Base-by-base conservation (phyloP, 2,329 filamentous ascomycete species). In the Chaetoscypha palmicola region DNA sequence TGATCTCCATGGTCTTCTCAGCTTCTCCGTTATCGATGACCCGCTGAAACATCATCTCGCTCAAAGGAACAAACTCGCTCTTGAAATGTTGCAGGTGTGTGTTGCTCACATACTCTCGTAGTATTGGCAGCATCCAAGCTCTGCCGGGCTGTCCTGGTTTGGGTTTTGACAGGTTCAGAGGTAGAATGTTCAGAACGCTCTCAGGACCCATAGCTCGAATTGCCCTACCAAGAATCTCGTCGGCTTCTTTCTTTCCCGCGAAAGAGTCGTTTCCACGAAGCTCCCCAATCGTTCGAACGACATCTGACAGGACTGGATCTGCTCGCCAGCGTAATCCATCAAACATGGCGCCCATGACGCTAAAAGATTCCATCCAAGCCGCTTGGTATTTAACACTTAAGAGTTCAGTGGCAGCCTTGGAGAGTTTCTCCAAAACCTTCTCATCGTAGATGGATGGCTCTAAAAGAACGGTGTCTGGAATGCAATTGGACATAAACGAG, bases 291-390 rank as follows among this genome's bases (percentile, higher is more conserved):
- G 77, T 82, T 61, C 81, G 84, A 49, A 90, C 78, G 34, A 92
- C 77, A 43, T 81, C 81, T 36, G 80, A 72, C 50, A 97, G 72
- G 48, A 89, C 81, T 4, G 90, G 88, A 55, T 83, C 76, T 2
- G 90, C 81, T 47, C 81, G 81, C 91, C 91, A 97, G 55, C 84
- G 79, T 47, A 96, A 70, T 2, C 83, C 76, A 57, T 94, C 87
- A 53, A 95, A 95, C 69, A 95, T 86, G 42, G 87, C 85, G 5
- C 81, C 81, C 26, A 95, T 73, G 5, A 96, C 86, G 54, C 81
- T 87, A 68, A 97, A 97, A 1, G 94, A 89, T 62, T 98, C 90
- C 67, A 86, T 81, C 87, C 91, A 96, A 3, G 92, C 92, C 20
- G 83, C 80, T 67, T 97, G 92, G 60, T 90, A 98, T 60, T 92